A percentile compares a stretch with the other conserved stretches of the same genome.
phyloP scores from a whole-genome alignment of 1,284 basidiomycete genomes.

The Austroboletus rostrupii region DNA sequence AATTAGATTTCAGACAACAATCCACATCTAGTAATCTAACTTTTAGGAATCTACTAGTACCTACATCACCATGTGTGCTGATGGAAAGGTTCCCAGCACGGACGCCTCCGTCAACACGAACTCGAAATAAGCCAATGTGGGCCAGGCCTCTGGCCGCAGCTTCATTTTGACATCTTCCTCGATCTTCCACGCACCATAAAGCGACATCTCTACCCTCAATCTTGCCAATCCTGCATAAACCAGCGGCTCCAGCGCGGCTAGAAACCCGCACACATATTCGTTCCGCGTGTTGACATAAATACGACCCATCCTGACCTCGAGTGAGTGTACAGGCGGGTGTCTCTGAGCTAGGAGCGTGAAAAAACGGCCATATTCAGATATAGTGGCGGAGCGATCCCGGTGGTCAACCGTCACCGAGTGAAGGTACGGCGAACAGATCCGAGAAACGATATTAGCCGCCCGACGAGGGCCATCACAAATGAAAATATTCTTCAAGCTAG shows the following conservation, averaged over 20 bases:
- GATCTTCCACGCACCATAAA: constrained; percentile 9
- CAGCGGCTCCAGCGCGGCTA: constrained; percentile 7
- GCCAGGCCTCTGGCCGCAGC: constrained; percentile 10
- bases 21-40: not conserved
- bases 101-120: constrained; percentile 13
- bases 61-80: not conserved
- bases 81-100: not conserved
- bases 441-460: constrained; percentile 10
- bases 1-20: not conserved
- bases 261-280: constrained; percentile 9
- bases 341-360: constrained; percentile 8
- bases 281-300: constrained; percentile 5
- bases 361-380: constrained; percentile 5
- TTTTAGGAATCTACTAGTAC: not conserved
- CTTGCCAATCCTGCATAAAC: constrained; percentile 4
- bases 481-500: constrained; percentile 1
- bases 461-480: constrained; percentile 7
- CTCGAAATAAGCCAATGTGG: constrained; percentile 8
- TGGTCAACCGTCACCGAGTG: constrained; percentile 7
- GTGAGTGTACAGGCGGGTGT: constrained; percentile 1
- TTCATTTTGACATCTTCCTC: constrained; percentile 7
- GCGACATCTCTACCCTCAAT: constrained; percentile 9
- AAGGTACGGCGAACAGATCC: constrained; percentile 10
- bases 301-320: constrained; percentile 10
- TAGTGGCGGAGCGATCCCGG: constrained; percentile 1